Percentiles rank a stretch among this genome's conserved stretches.
phyloP scores from a whole-genome alignment of 306 rosid genomes.

The Cucumis cinereus region DNA sequence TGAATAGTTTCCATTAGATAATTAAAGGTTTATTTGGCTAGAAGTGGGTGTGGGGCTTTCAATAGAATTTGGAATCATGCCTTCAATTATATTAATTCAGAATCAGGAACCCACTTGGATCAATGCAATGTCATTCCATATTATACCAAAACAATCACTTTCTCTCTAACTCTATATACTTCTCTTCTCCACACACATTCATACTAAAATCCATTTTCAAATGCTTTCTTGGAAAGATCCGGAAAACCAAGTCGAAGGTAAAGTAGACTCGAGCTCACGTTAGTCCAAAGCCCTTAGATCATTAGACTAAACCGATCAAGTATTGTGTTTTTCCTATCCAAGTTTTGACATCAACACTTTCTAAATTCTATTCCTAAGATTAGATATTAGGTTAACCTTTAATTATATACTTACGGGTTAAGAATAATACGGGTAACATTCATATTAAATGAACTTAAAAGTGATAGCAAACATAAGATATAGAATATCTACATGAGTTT shows the following conservation, averaged over 20 bases:
- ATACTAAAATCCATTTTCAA: too few relatives aligned
- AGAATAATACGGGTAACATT: neutral
- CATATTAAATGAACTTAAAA: neutral
- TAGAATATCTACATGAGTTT: neutral
- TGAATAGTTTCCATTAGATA: neutral
- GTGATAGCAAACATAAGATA: neutral
- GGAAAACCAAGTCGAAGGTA: too few relatives aligned
- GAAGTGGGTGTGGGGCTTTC: conserved; percentile 4
- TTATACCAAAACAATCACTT: neutral
- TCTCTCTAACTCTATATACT: neutral
- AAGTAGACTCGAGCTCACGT: too few relatives aligned
- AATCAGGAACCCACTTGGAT: conserved; percentile 44
- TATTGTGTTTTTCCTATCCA: too few relatives aligned
- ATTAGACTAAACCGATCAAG: too few relatives aligned
- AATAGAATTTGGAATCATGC: conserved; percentile 4
- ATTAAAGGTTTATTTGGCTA: neutral
- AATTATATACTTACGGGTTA: neutral
- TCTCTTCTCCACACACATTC: too few relatives aligned
- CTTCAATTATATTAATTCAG: conserved; percentile 27
- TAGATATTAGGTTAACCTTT: neutral
- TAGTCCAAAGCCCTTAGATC: too few relatives aligned
- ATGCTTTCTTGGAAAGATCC: too few relatives aligned
- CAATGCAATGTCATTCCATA: conserved; percentile 11
- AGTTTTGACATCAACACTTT: too few relatives aligned
- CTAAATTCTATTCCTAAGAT: too few relatives aligned